Evolutionary conservation across 192 early-diverging fungal species (phyloP).

Genomic region (Entophlyctis helioformis): DNA sequence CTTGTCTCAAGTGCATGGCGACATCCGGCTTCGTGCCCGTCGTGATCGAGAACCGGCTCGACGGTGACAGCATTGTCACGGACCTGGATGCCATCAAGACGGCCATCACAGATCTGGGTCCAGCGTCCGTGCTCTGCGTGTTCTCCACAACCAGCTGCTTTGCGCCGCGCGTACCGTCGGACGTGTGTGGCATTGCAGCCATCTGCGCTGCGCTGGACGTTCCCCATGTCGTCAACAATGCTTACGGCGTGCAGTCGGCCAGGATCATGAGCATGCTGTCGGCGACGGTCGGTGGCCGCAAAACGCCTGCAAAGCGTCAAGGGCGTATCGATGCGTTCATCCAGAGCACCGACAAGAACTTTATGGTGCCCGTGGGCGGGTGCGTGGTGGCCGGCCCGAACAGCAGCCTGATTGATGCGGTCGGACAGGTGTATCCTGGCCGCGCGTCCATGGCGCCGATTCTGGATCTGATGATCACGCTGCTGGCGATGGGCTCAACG

Average conservation of each 20-base stretch:
- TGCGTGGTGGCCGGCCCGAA: background rate
- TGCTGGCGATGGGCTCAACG: background rate
- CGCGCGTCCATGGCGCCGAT: background rate
- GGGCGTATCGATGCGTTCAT: background rate
- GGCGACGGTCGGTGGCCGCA: slow-evolving; percentile 1
- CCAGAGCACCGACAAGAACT: slow-evolving; percentile 3
- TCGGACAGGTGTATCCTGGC: background rate
- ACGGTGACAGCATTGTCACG: background rate
- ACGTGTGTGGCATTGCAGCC: background rate
- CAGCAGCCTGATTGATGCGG: background rate
- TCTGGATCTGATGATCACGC: slow-evolving; percentile 1
- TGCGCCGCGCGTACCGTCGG: slow-evolving; percentile 1
- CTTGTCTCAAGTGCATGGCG: background rate
- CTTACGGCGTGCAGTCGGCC: slow-evolving; percentile 1
- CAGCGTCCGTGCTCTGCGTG: background rate
- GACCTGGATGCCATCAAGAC: background rate
- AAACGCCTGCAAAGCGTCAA: too few relatives aligned
- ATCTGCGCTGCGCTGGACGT: background rate
- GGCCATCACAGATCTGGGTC: background rate
- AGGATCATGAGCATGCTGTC: background rate
- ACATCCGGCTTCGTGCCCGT: background rate
- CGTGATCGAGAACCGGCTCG: background rate
- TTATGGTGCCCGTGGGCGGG: slow-evolving; percentile 3
- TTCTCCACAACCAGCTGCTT: slow-evolving; percentile 3
- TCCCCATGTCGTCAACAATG: slow-evolving; percentile 4